Evolutionary conservation across 306 rosid genomes (phyloP), one percentile per base, ranked within the genome.

Genomic region (Ormosia emarginata): DNA sequence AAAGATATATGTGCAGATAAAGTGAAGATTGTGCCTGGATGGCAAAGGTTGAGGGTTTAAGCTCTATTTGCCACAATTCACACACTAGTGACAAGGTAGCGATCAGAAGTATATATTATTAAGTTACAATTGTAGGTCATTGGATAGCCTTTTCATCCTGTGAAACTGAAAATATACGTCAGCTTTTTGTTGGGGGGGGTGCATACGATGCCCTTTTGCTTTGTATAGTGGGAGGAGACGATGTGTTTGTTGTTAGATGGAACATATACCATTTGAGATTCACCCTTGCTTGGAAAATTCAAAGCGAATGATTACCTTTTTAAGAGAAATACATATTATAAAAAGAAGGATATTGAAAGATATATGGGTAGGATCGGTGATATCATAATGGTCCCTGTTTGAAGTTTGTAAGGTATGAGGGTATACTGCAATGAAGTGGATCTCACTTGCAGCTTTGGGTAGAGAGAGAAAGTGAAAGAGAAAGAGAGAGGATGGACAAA

Each of bases 241-340:
- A 40, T 56, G 84, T 83, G 86, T 87, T 83, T 76, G 85, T 71
- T 82, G 89, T 88, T 82, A 78, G 91, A 91, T 74, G 83, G 94
- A 89, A 91, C 92, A 84, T 92, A 87, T 85, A 89, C 91, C 89
- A 79, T 84, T 84, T 89, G 36, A 79, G 89, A 85, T 89, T 87
- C 88, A 89, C 82, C 81, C 71, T 71, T 76, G 82, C 78, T 87
- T 78, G 88, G 85, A 85, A 89, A 88, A 81, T 86, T 88, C 89
- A 91, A 90, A 85, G 84, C 87, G 87, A 91, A 89, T 93, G 89
- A 93, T 91, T 92, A 90, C 85, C 83, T 79, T 81, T 79, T 85
- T 10, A 78, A 77, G 73, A 69, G 79, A 15, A 65, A 24, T 12
- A 49, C 13, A 49, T 0, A 13, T 24, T 4, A 67, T 5, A 24